Evolutionary conservation across 2,329 filamentous ascomycete genomes (phyloP).

Genomic region (Sporothrix euskadiensis): DNA sequence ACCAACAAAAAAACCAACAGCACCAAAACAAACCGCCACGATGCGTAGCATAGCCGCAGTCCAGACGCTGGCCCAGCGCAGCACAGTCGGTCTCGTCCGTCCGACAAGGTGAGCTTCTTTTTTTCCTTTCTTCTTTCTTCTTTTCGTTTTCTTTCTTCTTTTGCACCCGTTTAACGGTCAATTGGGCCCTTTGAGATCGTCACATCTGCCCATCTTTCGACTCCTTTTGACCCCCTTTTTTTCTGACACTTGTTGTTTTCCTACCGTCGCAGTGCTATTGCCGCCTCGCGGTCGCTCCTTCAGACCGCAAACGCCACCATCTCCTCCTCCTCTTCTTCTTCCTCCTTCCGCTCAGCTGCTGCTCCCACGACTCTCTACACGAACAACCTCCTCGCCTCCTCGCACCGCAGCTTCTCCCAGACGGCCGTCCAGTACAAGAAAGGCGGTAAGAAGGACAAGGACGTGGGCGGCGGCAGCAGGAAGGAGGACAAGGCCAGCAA

Average conservation of each 20-base stretch:
- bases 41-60: constrained; percentile 30
- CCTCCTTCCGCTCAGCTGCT: background rate
- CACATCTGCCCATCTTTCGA: background rate
- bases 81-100: constrained; percentile 24
- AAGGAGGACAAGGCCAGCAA: constrained; percentile 20
- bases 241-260: background rate
- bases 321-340: background rate
- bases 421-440: constrained; percentile 28
- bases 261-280: background rate
- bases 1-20: background rate
- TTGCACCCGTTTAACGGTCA: background rate
- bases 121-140: background rate
- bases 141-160: background rate
- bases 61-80: constrained; percentile 24
- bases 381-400: background rate
- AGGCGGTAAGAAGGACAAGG: constrained; percentile 32
- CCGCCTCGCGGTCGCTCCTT: background rate
- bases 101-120: constrained; percentile 18
- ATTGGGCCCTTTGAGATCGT: background rate
- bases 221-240: background rate
- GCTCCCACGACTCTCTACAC: background rate
- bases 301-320: background rate
- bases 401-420: constrained; percentile 28
- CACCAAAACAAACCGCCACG: background rate
- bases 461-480: constrained; percentile 31